Conservation (phyloP, 345 rosid species). For the Hibiscus trionum region DNA sequence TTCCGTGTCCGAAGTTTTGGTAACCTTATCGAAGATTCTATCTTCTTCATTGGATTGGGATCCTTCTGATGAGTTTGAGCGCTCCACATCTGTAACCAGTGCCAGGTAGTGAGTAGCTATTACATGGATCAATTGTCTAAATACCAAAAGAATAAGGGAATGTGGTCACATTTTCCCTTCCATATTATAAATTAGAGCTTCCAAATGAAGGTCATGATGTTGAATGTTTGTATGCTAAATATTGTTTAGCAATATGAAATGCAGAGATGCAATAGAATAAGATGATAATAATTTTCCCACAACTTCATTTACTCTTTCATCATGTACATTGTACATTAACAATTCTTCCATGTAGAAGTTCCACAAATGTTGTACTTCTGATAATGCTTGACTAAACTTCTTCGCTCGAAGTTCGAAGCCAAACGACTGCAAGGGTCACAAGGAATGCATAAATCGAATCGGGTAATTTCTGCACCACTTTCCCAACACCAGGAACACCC, state of each 20-base stretch:
- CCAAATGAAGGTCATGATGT: neutral
- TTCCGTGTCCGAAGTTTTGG: conserved; percentile 38
- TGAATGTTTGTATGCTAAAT: neutral
- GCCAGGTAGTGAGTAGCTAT: conserved; percentile 17
- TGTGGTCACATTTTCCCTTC: neutral
- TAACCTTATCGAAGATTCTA: conserved; percentile 56
- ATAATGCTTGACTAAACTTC: conserved; percentile 14
- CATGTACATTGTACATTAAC: neutral
- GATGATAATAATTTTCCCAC: neutral
- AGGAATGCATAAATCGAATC: conserved; percentile 72
- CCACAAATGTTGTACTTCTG: neutral
- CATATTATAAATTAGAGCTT: neutral
- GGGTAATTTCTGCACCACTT: conserved; percentile 76
- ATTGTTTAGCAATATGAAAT: neutral
- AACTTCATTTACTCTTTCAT: neutral
- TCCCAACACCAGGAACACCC: conserved; percentile 81
- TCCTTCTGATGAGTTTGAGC: conserved; percentile 57
- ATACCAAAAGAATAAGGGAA: neutral
- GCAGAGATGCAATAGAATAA: neutral
- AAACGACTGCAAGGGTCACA: conserved; percentile 64
- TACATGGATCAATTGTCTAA: neutral
- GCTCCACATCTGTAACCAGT: conserved; percentile 32
- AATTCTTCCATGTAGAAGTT: neutral
- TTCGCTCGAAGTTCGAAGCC: conserved; percentile 40
- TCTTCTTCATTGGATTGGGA: conserved; percentile 83